Evolutionary conservation across 2,329 filamentous ascomycete species (phyloP).

Genomic region (Clonostachys solani): DNA sequence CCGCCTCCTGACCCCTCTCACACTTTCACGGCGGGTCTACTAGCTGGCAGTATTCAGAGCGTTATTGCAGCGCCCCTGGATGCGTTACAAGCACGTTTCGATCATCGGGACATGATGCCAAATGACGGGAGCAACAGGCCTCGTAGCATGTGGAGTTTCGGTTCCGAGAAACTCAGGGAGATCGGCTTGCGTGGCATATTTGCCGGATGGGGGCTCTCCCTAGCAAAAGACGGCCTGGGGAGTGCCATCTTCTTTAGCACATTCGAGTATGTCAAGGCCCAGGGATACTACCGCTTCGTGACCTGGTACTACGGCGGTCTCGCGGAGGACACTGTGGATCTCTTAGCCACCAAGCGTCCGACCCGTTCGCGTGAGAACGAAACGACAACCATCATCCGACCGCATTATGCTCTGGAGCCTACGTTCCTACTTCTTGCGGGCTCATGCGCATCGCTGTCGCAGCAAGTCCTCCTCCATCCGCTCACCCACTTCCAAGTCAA

Average conservation of each 20-base stretch:
- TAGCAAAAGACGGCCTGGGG: conserved; percentile 66
- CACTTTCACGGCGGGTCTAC: conserved; percentile 66
- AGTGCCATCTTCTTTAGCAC: conserved; percentile 69
- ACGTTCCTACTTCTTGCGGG: conserved; percentile 67
- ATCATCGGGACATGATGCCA: conserved; percentile 45
- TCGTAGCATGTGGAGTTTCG: conserved; percentile 71
- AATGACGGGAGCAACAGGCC: conserved; percentile 33
- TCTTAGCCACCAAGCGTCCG: conserved; percentile 42
- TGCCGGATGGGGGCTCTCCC: conserved; percentile 65
- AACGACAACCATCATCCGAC: conserved; percentile 52
- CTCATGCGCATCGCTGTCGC: conserved; percentile 61
- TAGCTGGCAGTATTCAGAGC: conserved; percentile 67
- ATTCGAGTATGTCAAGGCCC: conserved; percentile 74
- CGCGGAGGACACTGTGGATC: conserved; percentile 44
- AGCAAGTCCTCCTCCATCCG: conserved; percentile 68
- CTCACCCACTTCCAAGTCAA: conserved; percentile 66
- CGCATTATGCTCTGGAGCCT: conserved; percentile 73
- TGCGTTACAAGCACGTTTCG: conserved; percentile 70
- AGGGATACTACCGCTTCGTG: conserved; percentile 67
- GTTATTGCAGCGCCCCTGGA: conserved; percentile 71
- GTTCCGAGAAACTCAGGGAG: conserved; percentile 57
- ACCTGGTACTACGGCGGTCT: conserved; percentile 64
- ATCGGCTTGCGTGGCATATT: conserved; percentile 71
- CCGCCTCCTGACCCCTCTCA: conserved; percentile 60
- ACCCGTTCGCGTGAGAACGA: conserved; percentile 11